Conservation (phyloP, 1,284 basidiomycete species). For the Irpex sp. region DNA sequence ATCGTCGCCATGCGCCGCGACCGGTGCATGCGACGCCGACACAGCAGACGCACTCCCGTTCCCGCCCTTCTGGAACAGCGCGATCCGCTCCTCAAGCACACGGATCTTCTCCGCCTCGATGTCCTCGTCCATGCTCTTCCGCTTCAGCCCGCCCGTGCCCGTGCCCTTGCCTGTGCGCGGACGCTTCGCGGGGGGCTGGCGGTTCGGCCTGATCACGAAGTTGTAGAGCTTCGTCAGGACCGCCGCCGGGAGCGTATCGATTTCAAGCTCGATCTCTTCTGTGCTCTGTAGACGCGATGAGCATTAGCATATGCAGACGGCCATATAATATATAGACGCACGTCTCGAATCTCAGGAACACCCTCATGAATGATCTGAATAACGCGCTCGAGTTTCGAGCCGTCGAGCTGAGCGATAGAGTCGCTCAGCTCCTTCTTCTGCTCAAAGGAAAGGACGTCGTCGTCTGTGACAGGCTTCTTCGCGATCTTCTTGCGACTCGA, state of each 20-base stretch:
- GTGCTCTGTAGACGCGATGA: slow-evolving; percentile 57
- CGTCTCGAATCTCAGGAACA: slow-evolving; percentile 84
- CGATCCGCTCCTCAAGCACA: slow-evolving; percentile 78
- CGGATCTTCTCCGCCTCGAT: slow-evolving; percentile 88
- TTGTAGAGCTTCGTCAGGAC: slow-evolving; percentile 92
- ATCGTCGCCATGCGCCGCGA: slow-evolving; percentile 41
- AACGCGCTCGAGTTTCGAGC: slow-evolving; percentile 75
- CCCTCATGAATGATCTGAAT: slow-evolving; percentile 91
- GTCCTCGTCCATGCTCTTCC: slow-evolving; percentile 91
- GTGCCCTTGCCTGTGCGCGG: slow-evolving; percentile 70
- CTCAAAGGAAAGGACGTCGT: slow-evolving; percentile 78
- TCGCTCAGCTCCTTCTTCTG: slow-evolving; percentile 97
- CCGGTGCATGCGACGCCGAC: slow-evolving; percentile 25
- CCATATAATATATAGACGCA: slow-evolving; percentile 41
- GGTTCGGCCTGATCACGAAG: slow-evolving; percentile 79
- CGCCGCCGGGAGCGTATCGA: slow-evolving; percentile 79
- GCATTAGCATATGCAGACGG: slow-evolving; percentile 2
- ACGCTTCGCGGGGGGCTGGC: slow-evolving; percentile 57
- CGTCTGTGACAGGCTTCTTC: slow-evolving; percentile 47
- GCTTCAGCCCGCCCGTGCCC: slow-evolving; percentile 82
- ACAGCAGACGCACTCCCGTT: slow-evolving; percentile 32
- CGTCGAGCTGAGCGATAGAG: slow-evolving; percentile 81
- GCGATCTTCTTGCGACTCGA: slow-evolving; percentile 34
- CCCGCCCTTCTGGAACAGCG: slow-evolving; percentile 62
- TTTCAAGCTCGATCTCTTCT: slow-evolving; percentile 96